A percentile compares a stretch with the other conserved stretches of the same genome.
Evolutionary conservation across 495 filamentous ascomycete genomes (phyloP).

Genomic region (Mytilinidion resinicola): DNA sequence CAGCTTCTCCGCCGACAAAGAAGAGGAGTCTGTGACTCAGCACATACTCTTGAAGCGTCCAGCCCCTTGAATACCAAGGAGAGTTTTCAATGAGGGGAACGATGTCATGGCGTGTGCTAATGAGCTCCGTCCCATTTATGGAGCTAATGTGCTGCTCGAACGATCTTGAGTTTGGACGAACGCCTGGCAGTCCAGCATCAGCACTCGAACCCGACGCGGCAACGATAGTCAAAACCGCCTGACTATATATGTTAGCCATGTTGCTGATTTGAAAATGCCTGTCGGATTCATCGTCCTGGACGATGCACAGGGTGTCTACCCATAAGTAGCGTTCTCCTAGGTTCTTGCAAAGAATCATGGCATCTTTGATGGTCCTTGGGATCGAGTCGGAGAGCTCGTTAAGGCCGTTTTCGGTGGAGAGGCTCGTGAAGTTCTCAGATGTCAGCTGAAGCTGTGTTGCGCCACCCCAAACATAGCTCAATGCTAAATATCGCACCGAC

Average conservation of each 20-base stretch:
- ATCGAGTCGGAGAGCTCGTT: not conserved
- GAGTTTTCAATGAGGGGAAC: no score
- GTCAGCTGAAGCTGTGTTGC: not conserved
- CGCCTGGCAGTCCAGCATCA: not conserved
- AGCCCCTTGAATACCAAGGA: no score
- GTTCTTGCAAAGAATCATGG: not conserved
- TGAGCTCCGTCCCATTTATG: no score
- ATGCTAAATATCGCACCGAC: not conserved
- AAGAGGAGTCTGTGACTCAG: no score
- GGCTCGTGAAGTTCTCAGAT: not conserved
- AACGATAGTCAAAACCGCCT: conserved; percentile 5
- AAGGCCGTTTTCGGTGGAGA: not conserved
- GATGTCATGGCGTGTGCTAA: no score
- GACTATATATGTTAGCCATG: conserved; percentile 10
- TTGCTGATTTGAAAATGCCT: not conserved
- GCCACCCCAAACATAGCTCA: not conserved
- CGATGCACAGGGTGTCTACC: conserved; percentile 6
- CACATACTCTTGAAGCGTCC: no score
- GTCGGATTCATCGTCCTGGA: conserved; percentile 4
- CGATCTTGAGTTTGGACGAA: not conserved
- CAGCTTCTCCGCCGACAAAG: no score
- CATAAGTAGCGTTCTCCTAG: conserved; percentile 10
- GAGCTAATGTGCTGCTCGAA: not conserved
- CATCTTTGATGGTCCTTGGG: not conserved
- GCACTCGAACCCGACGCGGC: not conserved